Percentiles rank a stretch among this genome's conserved stretches.
Evolutionary conservation across 768 basidiomycete genomes (phyloP).

Genomic region (Serendipita sp.): DNA sequence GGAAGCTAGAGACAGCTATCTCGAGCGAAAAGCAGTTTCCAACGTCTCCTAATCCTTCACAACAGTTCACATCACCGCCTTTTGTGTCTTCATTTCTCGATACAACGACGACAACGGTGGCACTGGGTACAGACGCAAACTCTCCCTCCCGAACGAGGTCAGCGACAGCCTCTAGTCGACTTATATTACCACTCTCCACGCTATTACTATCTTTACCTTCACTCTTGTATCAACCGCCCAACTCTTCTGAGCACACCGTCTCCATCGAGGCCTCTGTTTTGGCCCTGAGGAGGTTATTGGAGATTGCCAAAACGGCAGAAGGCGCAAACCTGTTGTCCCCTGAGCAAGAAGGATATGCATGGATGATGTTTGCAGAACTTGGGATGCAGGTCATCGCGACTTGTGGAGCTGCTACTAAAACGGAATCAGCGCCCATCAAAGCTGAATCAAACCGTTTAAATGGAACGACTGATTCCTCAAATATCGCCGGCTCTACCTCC

Average conservation of each 20-base stretch:
- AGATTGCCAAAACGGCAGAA: constrained; percentile 20
- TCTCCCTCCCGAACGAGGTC: background rate
- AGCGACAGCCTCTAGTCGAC: background rate
- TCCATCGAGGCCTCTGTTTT: constrained; percentile 41
- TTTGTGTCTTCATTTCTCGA: background rate
- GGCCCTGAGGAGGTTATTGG: constrained; percentile 41
- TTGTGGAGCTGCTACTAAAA: background rate
- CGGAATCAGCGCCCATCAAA: background rate
- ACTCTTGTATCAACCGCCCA: constrained; percentile 48
- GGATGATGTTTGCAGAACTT: constrained; percentile 52
- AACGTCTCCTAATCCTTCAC: background rate
- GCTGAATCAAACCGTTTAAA: background rate
- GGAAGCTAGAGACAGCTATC: too few relatives aligned
- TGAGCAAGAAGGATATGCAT: constrained; percentile 52
- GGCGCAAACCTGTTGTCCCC: constrained; percentile 25
- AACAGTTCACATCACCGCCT: background rate
- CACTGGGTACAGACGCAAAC: background rate
- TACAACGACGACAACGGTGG: background rate
- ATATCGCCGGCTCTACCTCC: background rate
- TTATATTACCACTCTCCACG: constrained; percentile 24
- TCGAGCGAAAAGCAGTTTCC: too few relatives aligned
- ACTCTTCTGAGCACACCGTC: constrained; percentile 35
- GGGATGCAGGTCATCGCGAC: constrained; percentile 36
- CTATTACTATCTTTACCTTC: constrained; percentile 48
- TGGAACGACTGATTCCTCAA: background rate